Evolutionary conservation across 257 asterid species (phyloP), one percentile per base, ranked within the genome.

Genomic region (Forsythia viridissima): DNA sequence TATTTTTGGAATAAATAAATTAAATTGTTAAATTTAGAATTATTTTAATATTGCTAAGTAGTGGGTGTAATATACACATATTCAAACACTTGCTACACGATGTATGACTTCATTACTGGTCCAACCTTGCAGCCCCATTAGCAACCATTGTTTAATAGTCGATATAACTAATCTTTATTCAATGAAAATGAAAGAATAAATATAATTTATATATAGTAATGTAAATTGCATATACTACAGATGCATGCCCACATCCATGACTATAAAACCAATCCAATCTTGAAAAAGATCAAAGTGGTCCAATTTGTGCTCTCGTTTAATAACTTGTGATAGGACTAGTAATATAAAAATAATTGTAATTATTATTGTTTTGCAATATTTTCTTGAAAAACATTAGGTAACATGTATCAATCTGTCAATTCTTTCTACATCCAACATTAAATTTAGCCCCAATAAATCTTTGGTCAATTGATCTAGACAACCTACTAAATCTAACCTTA

Each of bases 381-480:
- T n/a, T 73, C 68, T 12, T 73, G 37, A n/a, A 68, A 41, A 34
- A 68, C 3, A 80, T 83, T 84, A 73, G 84, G 76, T 83, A 59
- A 77, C 20, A 44, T 24, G 55, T 80, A 63, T 6, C 80, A 9
- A 78, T 80, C 87, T 73, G 41, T 83, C 87, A 74, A 77, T 43
- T 80, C 43, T 42, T 69, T 77, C 81, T 52, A 68, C 84, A 42
- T 76, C 83, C 46, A 37, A 75, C 30, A 66, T 20, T 30, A 51
- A 76, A 79, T 70, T n/a, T 61, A 55, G 36, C 21, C 36, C 42
- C 41, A 75, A 36, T 40, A 79, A 39, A 71, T 71, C 65, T 79
- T 30, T 30, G 34, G 34, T 30, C 34, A 30, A 30, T 30, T 30
- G 34, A 30, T 30, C 34, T 30, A 30, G 34, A 30, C 34, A 30